Evolutionary conservation across 345 rosid species (phyloP), one percentile per base, ranked within the genome.

Genomic region (Citrus hindsii): DNA sequence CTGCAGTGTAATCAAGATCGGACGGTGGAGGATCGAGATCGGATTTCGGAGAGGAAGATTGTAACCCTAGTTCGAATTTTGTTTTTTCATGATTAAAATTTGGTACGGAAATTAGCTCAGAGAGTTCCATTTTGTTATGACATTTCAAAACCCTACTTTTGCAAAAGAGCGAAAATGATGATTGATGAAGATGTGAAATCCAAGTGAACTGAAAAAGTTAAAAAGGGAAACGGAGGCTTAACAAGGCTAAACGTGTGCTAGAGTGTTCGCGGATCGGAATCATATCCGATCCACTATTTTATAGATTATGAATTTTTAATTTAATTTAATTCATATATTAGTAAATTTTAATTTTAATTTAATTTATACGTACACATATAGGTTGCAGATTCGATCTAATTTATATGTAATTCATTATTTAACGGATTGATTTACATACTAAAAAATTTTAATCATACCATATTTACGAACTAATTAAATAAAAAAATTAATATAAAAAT

Each of bases 1-100:
- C 63, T 19, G 66, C 67, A 64, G 78, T 63, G 73, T 78, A 86
- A 65, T 83, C 68, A 71, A 76, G 83, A 88, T 88, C 86, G 58
- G 88, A 68, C 19, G 63, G 79, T 33, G 86, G 76, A 24, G 67
- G 74, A 79, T 72, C 72, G 55, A 58, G 77, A 77, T 56, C 75
- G 5, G 67, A 68, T 25, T 82, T 76, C 9, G 56, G 33, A 5
- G 71, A n/a, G 46, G 55, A 42, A 68, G 77, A 67, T 16, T 14
- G 18, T 28, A 68, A 64, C 56, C 68, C 82, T 37, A 69, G 62
- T 75, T 83, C 30, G 5, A 67, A 58, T 32, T 76, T 37, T 22
- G 75, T 40, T 46, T 67, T 76, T 18, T 77, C 59, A 24, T 60
- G 48, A 58, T 40, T 62, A 61, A 80, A 38, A 51, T 55, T 25